A percentile compares a stretch with the other conserved stretches of the same genome.
Evolutionary conservation across 805 yeast species (phyloP).

Genomic region (Saccharomyces eubayanus): DNA sequence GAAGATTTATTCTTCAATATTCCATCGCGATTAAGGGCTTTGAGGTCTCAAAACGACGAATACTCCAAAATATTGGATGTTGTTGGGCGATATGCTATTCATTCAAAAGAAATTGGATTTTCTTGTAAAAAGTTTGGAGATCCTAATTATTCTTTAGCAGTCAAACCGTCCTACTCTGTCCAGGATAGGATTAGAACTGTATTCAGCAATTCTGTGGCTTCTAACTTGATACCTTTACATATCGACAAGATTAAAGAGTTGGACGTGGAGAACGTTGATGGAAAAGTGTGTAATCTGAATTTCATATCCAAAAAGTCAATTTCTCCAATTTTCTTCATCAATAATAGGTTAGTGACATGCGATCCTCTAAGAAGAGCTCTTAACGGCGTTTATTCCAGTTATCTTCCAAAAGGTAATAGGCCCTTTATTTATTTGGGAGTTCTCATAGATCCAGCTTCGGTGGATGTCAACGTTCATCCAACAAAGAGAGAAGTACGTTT

Average conservation of each 20-base stretch:
- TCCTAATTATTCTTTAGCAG: conserved; percentile 53
- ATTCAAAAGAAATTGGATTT: conserved; percentile 60
- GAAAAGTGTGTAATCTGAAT: conserved; percentile 64
- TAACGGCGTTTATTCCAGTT: conserved; percentile 49
- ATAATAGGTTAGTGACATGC: conserved; percentile 72
- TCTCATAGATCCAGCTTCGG: conserved; percentile 53
- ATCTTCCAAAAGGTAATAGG: conserved; percentile 67
- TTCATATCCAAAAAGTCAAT: conserved; percentile 55
- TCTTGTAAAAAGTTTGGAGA: conserved; percentile 78
- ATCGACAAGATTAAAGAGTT: conserved; percentile 28
- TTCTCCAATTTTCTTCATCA: conserved; percentile 74
- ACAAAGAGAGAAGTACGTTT: conserved; percentile 89
- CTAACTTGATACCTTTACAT: conserved; percentile 47
- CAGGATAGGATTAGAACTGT: conserved; percentile 67
- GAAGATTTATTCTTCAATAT: conserved; percentile 87
- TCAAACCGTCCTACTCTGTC: conserved; percentile 41
- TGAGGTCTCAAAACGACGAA: conserved; percentile 65
- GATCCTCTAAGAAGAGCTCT: conserved; percentile 73
- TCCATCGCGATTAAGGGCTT: conserved; percentile 65
- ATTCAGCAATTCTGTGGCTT: conserved; percentile 62
- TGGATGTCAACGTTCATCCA: conserved; percentile 94
- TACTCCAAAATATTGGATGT: conserved; percentile 71
- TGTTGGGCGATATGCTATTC: conserved; percentile 74
- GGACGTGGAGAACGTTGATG: conserved; percentile 49
- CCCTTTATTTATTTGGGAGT: conserved; percentile 74